Evolutionary conservation across 805 yeast species (phyloP).

Genomic region (Yarrowia osloensis): DNA sequence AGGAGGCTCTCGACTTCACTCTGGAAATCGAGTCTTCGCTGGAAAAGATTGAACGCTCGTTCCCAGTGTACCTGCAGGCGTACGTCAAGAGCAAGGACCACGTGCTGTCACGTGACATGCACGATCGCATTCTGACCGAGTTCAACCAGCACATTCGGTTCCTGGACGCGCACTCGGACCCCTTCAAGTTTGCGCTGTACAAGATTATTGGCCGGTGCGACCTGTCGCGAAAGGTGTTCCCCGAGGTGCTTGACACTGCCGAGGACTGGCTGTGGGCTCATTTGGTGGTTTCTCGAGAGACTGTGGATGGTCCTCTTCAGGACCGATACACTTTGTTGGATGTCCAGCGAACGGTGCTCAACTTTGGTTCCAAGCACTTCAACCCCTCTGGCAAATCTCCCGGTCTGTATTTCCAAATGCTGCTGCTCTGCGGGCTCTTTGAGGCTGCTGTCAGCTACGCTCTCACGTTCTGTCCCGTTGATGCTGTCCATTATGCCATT

Average conservation of each 20-base stretch:
- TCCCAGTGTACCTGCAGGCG: constrained; percentile 75
- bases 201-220: constrained; percentile 90
- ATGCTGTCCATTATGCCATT: constrained; percentile 87
- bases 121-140: constrained; percentile 71
- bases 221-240: constrained; percentile 65
- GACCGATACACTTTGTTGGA: constrained; percentile 74
- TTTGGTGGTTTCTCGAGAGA: constrained; percentile 69
- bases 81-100: constrained; percentile 59
- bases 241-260: constrained; percentile 70
- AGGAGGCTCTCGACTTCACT: constrained; percentile 76
- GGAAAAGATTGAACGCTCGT: constrained; percentile 80
- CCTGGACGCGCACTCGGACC: constrained; percentile 69
- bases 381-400: constrained; percentile 60
- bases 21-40: constrained; percentile 66
- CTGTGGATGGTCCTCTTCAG: constrained; percentile 51
- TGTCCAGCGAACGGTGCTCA: constrained; percentile 68
- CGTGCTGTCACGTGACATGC: constrained; percentile 64
- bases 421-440: constrained; percentile 74
- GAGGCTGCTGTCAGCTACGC: constrained; percentile 75
- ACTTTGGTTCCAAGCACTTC: constrained; percentile 74
- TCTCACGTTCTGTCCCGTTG: constrained; percentile 67
- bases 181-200: constrained; percentile 85
- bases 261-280: constrained; percentile 99
- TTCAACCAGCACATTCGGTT: constrained; percentile 80
- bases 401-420: constrained; percentile 70